phyloP scores from a whole-genome alignment of 2,329 filamentous ascomycete species.

The Aureobasidium leucospermi region DNA sequence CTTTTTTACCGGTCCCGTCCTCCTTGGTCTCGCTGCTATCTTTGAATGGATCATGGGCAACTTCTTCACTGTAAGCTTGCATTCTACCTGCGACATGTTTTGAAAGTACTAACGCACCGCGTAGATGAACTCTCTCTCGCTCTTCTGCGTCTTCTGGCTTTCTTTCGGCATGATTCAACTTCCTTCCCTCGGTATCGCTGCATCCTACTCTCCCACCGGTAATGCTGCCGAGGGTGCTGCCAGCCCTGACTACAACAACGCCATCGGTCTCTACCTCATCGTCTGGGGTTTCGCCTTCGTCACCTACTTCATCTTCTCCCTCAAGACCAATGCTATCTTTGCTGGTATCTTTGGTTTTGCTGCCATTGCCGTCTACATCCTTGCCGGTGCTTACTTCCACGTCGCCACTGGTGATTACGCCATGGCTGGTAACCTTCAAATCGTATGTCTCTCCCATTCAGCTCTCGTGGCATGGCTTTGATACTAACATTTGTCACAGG shows the following conservation, averaged over 20 bases:
- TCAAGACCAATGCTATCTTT: conserved; percentile 45
- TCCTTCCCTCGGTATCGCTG: conserved; percentile 41
- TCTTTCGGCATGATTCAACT: conserved; percentile 46
- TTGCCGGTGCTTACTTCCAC: conserved; percentile 45
- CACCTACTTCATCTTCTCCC: conserved; percentile 46
- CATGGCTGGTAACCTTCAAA: conserved; percentile 38
- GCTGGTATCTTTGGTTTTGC: conserved; percentile 44
- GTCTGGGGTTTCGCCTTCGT: conserved; percentile 48
- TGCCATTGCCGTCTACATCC: conserved; percentile 38
- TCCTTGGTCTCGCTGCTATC: conserved; percentile 41
- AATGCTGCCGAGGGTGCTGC: conserved; percentile 37
- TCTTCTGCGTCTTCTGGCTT: conserved; percentile 48
- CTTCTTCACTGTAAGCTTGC: conserved; percentile 30
- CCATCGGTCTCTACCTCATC: conserved; percentile 43
- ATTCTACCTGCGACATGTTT: background rate
- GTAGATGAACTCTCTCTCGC: conserved; percentile 45
- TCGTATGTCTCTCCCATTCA: conserved; percentile 29
- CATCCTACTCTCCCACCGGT: conserved; percentile 36
- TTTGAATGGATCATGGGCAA: conserved; percentile 49
- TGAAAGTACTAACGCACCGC: background rate
- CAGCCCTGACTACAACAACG: conserved; percentile 42
- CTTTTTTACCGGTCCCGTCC: conserved; percentile 41
- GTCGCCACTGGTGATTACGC: conserved; percentile 38
- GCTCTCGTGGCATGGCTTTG: background rate
- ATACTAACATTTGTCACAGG: conserved; percentile 18